These are phyloP conservation scores for Monilinia fructigena DNA, from an alignment of 2,329 filamentous ascomycete genomes.

Conservation along the genomic window DNA sequence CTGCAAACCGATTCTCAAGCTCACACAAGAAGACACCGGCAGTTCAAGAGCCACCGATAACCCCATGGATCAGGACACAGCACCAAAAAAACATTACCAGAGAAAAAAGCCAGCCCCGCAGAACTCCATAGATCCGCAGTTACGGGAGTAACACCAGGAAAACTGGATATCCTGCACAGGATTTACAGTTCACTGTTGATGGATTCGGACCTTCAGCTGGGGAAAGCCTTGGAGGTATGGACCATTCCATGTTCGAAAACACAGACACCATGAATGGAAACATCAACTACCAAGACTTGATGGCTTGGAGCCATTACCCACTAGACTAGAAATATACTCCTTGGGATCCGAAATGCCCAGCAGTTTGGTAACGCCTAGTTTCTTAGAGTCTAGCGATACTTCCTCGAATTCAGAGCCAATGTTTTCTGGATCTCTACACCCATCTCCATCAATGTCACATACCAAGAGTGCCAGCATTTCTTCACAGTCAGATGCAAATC, in stretches of 20 bases:
- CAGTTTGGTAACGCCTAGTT: constrained; percentile 14
- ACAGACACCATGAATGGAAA: constrained; percentile 34
- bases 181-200: constrained; percentile 15
- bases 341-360: constrained; percentile 14
- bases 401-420: constrained; percentile 17
- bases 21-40: constrained; percentile 22
- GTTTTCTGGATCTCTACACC: constrained; percentile 18
- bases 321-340: constrained; percentile 45
- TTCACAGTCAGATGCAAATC: constrained; percentile 15
- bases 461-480: constrained; percentile 24
- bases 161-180: constrained; percentile 9
- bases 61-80: constrained; percentile 20
- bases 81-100: constrained; percentile 3
- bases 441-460: constrained; percentile 24
- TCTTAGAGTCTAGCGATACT: constrained; percentile 15
- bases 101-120: not conserved
- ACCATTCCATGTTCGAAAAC: constrained; percentile 19
- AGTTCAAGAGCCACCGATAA: constrained; percentile 19
- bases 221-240: constrained; percentile 13
- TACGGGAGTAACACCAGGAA: constrained; percentile 13
- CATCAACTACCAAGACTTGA: constrained; percentile 46
- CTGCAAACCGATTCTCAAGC: constrained; percentile 19
- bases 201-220: constrained; percentile 17
- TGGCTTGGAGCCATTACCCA: constrained; percentile 47
- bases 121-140: constrained; percentile 7